Base-by-base conservation (phyloP, 257 asterid genomes). In the Lycium barbarum region DNA sequence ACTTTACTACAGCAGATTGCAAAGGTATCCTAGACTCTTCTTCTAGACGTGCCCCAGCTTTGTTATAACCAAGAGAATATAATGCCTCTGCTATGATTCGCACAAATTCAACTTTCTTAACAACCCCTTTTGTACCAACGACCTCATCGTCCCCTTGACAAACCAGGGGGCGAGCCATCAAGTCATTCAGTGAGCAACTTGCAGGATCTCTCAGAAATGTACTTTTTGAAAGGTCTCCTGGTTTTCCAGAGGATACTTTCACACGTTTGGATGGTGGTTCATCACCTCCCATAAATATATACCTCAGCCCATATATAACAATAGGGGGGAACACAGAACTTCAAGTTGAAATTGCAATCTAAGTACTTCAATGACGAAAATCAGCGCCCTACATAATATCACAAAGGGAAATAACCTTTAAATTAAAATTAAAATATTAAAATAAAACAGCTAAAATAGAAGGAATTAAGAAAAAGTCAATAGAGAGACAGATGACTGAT, bases 281-380 rank as follows among this genome's bases (percentile, higher is more conserved):
- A 87, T 91, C 92, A 90, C 98, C 95, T 94, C 97, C 98, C 98
- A 94, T 94, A 91, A 94, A 94, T 90, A 94, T 84, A 88, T 90
- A 87, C 89, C 89, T 92, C 95, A 93, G 95, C 93, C 98, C 94
- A 92, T 94, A 90, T 89, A 92, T 89, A 83, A 81, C 18, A 59
- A 81, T n/a, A 43, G 22, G 58, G 67, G 66, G 47, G 13, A 3
- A 33, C 15, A n/a, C 55, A 45, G 51, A 83, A 53, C 51, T 14
- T 33, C 80, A 83, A 83, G 63, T 67, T 51, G 54, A 83, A 66
- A 83, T 49, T 6, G 55, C 59, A 83, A 26, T 67, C 62, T 58
- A 15, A 67, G 62, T 35, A 45, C 85, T 67, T 83, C 79, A 83
- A 67, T 57, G 70, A 66, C 67, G 51, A 83, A 58, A 57, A 66